Evolutionary conservation across 2,329 filamentous ascomycete genomes (phyloP), one percentile per base, ranked within the genome.

Genomic region (Fusarium denticulatum): DNA sequence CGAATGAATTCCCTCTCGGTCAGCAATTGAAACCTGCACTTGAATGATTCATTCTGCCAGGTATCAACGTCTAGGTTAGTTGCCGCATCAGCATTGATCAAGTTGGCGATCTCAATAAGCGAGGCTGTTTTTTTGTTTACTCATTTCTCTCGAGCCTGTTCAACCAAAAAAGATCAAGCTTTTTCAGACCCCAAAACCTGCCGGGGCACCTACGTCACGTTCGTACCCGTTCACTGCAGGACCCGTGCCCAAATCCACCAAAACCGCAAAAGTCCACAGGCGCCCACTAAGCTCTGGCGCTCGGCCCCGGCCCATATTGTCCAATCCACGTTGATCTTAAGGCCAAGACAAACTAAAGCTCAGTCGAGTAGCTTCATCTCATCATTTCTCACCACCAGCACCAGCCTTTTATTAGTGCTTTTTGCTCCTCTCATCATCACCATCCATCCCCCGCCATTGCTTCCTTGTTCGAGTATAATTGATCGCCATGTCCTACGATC

Each of bases 401-500:
- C 67, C 62, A 67, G 65, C 69, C 32, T 65, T 64, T 60, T 74
- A 56, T 65, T 66, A 71, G 67, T 67, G 64, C 67, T 77, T 67
- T 67, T 66, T 72, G 50, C 64, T 72, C 65, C 66, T 73, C 58
- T 58, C 74, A 78, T 62, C 75, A 66, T 66, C 69, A 66, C 43
- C 64, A 73, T 66, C 68, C 55, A 58, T 50, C 47, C 50, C 61
- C 67, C 68, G 50, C 69, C 72, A 74, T 77, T 78, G 64, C 62
- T 75, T 71, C 53, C 45, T 56, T 63, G 39, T 26, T 58, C 52
- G 56, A 68, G 52, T 69, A 74, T 72, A 70, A 52, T 57, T 67
- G 64, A 65, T 63, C 80, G 81, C 66, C 80, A 91, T 92, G 90
- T 89, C 89, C 75, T 88, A 90, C 84, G 84, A 85, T 72, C 88